These are phyloP conservation scores for Sclerotinia spermophila DNA, from an alignment of 2,329 filamentous ascomycete species.

Conservation along the genomic window DNA sequence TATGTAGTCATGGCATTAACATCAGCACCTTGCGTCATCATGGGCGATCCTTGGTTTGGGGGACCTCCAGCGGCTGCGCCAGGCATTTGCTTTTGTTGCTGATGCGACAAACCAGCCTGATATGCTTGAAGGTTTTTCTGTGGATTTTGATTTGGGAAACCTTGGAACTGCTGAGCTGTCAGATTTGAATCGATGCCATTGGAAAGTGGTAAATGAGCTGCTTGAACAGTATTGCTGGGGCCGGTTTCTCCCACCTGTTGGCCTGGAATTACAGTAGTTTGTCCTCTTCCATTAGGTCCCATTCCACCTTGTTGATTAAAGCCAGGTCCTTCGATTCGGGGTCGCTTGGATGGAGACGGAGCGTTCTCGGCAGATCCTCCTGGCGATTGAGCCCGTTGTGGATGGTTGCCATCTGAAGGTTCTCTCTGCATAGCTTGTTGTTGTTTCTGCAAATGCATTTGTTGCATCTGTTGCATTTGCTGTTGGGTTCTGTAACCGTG, in stretches of 20 bases:
- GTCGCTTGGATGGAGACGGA: slow-evolving; percentile 87
- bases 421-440: slow-evolving; percentile 83
- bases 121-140: slow-evolving; percentile 80
- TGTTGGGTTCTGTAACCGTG: slow-evolving; percentile 38
- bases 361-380: slow-evolving; percentile 78
- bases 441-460: slow-evolving; percentile 68
- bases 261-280: slow-evolving; percentile 60
- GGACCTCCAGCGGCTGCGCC: slow-evolving; percentile 74
- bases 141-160: slow-evolving; percentile 42
- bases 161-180: slow-evolving; percentile 71
- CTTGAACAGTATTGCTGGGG: slow-evolving; percentile 45
- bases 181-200: slow-evolving; percentile 76
- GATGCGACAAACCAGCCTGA: slow-evolving; percentile 77
- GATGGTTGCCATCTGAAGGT: slow-evolving; percentile 75
- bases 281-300: slow-evolving; percentile 68
- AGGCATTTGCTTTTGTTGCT: slow-evolving; percentile 68
- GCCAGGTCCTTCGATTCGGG: slow-evolving; percentile 69
- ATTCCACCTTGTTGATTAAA: slow-evolving; percentile 60
- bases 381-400: slow-evolving; percentile 69
- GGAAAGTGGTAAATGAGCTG: slow-evolving; percentile 59
- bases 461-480: slow-evolving; percentile 65
- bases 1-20: slow-evolving; percentile 52
- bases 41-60: slow-evolving; percentile 73
- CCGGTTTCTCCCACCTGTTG: slow-evolving; percentile 60
- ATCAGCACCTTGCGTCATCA: slow-evolving; percentile 73